Base-by-base conservation (phyloP, 2,329 filamentous ascomycete species). In the Beauveria sp. region DNA sequence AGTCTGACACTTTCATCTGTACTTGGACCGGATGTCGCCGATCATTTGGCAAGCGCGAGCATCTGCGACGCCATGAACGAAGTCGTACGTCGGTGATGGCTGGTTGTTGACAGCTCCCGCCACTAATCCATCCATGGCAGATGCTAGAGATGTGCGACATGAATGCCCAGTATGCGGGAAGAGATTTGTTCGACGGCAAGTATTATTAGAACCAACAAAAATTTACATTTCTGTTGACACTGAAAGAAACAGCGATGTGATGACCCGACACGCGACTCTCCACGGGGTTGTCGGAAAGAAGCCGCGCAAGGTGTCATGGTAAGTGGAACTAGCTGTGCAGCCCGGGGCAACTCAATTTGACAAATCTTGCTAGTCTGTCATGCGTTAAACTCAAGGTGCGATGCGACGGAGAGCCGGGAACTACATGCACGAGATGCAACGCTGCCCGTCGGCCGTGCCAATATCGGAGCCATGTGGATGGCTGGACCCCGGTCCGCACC, bases 1-100 rank as follows among this genome's bases (percentile, higher is more conserved):
- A 53, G 20, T n/a, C 49, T 10, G 59, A 7, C 20, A 18, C 7
- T n/a, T 61, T 61, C 20, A 31, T 46, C 16, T 61, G 59, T 24
- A 31, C 7, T 24, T 61, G 59, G 59, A 18, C 22, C 18, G 49
- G 31, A 31, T 61, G 59, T 18, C 34, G 38, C 8, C 59, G 59
- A 42, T 28, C 50, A 18, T 61, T 53, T 53, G 49, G 59, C 26
- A 61, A 61, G 59, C 48, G 59, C 14, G 59, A 61, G 45, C 59
- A 61, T 43, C 50, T 61, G 22, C 59, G 49, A 18, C 49, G 59
- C 22, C 59, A 61, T 43, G 48, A 61, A 40, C 59, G 59, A 22
- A 61, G 59, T 24, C 59, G 59, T 61, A 55, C 12, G 58, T 54
- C 3, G 31, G 6, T 24, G 22, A 26, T 24, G 4, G 16, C 43